Base-by-base conservation (phyloP, 768 basidiomycete genomes). In the Tephrocybe rancida region DNA sequence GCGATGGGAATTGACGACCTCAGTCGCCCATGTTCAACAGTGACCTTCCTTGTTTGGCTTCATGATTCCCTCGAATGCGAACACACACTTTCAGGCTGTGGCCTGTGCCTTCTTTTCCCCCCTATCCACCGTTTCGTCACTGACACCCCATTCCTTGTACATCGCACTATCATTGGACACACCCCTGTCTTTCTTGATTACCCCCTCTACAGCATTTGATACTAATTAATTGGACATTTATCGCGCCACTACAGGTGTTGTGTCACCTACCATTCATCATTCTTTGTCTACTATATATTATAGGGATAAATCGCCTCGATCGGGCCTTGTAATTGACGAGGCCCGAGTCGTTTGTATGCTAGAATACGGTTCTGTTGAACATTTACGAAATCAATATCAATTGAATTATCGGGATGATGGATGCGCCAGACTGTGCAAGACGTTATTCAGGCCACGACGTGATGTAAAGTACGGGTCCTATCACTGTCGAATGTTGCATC, bases 1-100 rank as follows among this genome's bases (percentile, higher is more conserved):
- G 81, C 58, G 57, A 58, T 55, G 57, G 53, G 5, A 46, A 25
- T 30, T 58, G 47, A 58, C 11, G 39, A 41, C 24, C 42, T 24
- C n/a, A 11, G 10, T 1, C 42, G 11, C 25, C n/a, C 42, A 10
- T 6, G 19, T 41, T 41, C 3, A 18, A 9, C 39, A 41, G 10
- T 16, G 21, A n/a, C n/a, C n/a, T n/a, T 41, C 16, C 9, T n/a
- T 13, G 13, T 30, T 30, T 5, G 29, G 13, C 29, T 30, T 30
- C 7, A 30, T 5, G 29, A 30, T 30, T 30, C n/a, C n/a, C 29
- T 30, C 29, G 29, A 5, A 30, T 30, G 5, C 13, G 29, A 13
- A 13, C 29, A 6, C 13, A 32, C 13, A 13, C 7, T 13, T 32
- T 7, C 13, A 32, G 30, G 30, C 13, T 7, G 30, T 32, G 6